phyloP scores from a whole-genome alignment of 441 rosid genomes.

The Flueggea neowawraea region DNA sequence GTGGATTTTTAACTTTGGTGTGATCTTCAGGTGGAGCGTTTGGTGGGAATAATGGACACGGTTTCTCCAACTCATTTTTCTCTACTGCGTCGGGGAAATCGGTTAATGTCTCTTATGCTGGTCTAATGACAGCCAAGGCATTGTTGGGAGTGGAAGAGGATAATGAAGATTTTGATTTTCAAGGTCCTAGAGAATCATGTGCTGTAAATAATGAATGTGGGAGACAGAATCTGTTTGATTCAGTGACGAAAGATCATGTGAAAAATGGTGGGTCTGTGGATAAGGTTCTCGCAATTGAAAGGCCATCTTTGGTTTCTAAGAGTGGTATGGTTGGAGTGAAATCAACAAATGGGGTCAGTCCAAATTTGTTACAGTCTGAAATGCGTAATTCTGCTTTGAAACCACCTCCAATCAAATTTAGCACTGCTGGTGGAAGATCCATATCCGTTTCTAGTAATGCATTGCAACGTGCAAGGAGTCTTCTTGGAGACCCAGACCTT shows the following conservation, averaged over 20 bases:
- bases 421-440: conserved; percentile 89
- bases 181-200: conserved; percentile 27
- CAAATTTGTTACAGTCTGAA: conserved; percentile 26
- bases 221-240: conserved; percentile 17
- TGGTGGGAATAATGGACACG: conserved; percentile 2
- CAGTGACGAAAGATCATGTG: conserved; percentile 15
- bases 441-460: conserved; percentile 85
- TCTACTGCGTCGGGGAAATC: conserved; percentile 81
- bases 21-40: conserved; percentile 26
- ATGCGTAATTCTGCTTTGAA: conserved; percentile 29
- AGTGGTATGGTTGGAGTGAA: conserved; percentile 26
- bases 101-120: conserved; percentile 61
- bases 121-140: conserved; percentile 69
- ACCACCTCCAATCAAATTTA: conserved; percentile 70
- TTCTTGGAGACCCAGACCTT: conserved; percentile 91
- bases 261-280: conserved; percentile 15
- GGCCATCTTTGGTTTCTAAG: conserved; percentile 25
- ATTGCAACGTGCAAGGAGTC: conserved; percentile 80
- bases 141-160: conserved; percentile 64
- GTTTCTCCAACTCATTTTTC: conserved; percentile 46
- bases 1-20: not conserved
- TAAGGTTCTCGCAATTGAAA: no score
- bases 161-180: conserved; percentile 19
- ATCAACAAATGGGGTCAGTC: conserved; percentile 19
- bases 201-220: conserved; percentile 19